A percentile compares a stretch with the other conserved stretches of the same genome.
Conservation (phyloP, 2,329 filamentous ascomycete species). For the Botrytis fragariae region DNA sequence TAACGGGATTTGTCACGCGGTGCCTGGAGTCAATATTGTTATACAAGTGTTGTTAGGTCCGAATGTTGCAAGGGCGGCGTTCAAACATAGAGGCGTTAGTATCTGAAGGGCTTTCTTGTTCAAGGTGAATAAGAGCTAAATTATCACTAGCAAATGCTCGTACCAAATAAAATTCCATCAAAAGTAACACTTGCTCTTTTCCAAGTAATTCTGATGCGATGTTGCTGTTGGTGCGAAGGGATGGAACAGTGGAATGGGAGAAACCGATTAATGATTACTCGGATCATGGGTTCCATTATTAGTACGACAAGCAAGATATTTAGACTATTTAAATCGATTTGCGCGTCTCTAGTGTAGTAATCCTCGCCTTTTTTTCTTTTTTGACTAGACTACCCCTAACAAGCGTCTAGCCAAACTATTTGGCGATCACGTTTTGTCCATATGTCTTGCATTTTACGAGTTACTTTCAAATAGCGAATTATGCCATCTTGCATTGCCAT, state of each 20-base stretch:
- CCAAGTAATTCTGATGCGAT: not conserved
- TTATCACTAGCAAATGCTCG: not conserved
- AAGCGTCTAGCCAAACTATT: not conserved
- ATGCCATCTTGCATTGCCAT: not conserved
- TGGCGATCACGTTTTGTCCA: not conserved
- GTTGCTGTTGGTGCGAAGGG: not conserved
- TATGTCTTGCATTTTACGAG: not conserved
- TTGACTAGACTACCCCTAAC: too few species aligned
- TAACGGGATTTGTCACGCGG: not conserved
- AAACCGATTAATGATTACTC: not conserved
- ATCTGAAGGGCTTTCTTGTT: not conserved
- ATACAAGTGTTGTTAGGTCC: not conserved
- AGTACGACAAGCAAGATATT: not conserved
- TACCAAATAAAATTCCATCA: not conserved
- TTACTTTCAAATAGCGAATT: not conserved
- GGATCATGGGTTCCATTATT: not conserved
- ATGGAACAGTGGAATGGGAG: not conserved
- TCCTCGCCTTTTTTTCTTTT: not conserved
- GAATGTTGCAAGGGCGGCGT: slow-evolving; percentile 2
- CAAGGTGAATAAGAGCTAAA: slow-evolving; percentile 1
- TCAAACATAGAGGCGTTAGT: not conserved
- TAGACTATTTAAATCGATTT: not conserved
- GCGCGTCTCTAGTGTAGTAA: not conserved
- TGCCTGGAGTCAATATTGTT: slow-evolving; percentile 4
- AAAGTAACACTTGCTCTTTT: not conserved